A percentile compares a stretch with the other conserved stretches of the same genome.
phyloP scores from a whole-genome alignment of 2,329 filamentous ascomycete species.

The Penicillium thymicola region DNA sequence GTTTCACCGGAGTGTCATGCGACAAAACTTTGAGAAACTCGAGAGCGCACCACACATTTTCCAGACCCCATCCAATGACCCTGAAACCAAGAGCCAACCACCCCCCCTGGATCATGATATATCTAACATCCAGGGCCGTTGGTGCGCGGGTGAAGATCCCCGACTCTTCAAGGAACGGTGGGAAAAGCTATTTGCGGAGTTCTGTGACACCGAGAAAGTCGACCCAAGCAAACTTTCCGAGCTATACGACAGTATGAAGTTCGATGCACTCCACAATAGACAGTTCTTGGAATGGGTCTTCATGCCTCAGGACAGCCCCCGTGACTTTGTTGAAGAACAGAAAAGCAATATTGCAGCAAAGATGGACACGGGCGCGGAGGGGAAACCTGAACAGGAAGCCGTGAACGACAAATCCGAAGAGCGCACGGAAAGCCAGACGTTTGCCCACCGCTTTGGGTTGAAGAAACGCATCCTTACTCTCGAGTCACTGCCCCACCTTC shows the following conservation, averaged over 20 bases:
- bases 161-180: slow-evolving; percentile 93
- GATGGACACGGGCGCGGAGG: slow-evolving; percentile 21
- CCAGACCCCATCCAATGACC: slow-evolving; percentile 43
- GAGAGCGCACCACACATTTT: slow-evolving; percentile 60
- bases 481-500: slow-evolving; percentile 42
- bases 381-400: slow-evolving; percentile 21
- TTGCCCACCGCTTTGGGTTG: slow-evolving; percentile 47
- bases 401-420: slow-evolving; percentile 29
- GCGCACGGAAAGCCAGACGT: slow-evolving; percentile 30
- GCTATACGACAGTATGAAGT: slow-evolving; percentile 99
- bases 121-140: slow-evolving; percentile 76
- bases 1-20: slow-evolving; percentile 93
- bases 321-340: slow-evolving; percentile 62
- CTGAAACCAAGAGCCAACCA: slow-evolving; percentile 16
- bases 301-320: slow-evolving; percentile 74
- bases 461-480: slow-evolving; percentile 52
- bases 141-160: slow-evolving; percentile 95
- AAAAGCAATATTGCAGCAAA: slow-evolving; percentile 23
- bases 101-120: slow-evolving; percentile 50
- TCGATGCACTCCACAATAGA: slow-evolving; percentile 93
- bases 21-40: slow-evolving; percentile 83
- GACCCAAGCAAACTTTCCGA: slow-evolving; percentile 98
- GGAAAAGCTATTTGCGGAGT: slow-evolving; percentile 97
- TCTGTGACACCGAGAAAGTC: slow-evolving; percentile 94
- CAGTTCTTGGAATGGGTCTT: slow-evolving; percentile 98